These are phyloP conservation scores for Nicotiana sylvestris DNA, from an alignment of 257 asterid species.

Conservation along the genomic window DNA sequence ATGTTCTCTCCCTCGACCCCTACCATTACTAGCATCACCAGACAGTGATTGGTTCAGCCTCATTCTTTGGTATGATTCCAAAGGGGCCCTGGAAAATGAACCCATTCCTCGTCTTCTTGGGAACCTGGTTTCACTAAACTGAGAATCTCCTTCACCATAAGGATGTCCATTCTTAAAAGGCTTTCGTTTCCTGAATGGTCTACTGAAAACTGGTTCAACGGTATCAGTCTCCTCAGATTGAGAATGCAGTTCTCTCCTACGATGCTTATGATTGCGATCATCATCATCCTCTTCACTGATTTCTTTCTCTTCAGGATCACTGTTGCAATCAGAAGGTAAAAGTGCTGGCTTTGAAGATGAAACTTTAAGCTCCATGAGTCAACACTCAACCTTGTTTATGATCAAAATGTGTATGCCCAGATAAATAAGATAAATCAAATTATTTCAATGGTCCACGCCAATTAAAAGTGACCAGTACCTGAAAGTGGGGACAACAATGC, in stretches of 20 bases:
- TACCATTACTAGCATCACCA: constrained; percentile 45
- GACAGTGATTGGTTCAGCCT: constrained; percentile 49
- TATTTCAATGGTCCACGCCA: constrained; percentile 12
- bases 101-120: constrained; percentile 56
- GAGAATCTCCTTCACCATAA: constrained; percentile 59
- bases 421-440: constrained; percentile 8
- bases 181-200: constrained; percentile 67
- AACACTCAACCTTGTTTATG: background rate
- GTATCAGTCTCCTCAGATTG: constrained; percentile 66
- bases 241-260: constrained; percentile 64
- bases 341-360: constrained; percentile 57
- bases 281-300: constrained; percentile 95
- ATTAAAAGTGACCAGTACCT: constrained; percentile 6
- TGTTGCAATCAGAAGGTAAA: constrained; percentile 55
- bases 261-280: constrained; percentile 98
- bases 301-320: constrained; percentile 82
- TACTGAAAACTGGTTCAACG: constrained; percentile 48
- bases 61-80: constrained; percentile 53
- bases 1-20: constrained; percentile 77
- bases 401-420: constrained; percentile 10
- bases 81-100: constrained; percentile 51
- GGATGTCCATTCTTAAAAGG: constrained; percentile 73
- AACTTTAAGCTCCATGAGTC: constrained; percentile 64
- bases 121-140: constrained; percentile 47
- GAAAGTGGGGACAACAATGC: constrained; percentile 15